A percentile compares a stretch with the other conserved stretches of the same genome.
Conservation (phyloP, 345 rosid genomes). For the Trapa incisa region DNA sequence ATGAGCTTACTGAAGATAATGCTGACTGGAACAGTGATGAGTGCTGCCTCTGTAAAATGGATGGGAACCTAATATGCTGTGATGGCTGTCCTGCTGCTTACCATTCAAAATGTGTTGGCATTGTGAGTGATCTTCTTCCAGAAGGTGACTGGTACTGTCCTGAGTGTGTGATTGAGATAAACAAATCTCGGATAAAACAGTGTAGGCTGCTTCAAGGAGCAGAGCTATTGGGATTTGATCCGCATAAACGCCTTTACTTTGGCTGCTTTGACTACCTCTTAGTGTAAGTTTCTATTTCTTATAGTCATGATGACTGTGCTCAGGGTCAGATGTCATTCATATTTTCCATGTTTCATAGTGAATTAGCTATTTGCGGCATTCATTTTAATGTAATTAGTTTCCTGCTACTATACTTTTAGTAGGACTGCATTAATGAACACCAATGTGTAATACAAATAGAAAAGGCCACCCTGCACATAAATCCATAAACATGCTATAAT, state of each 20-base stretch:
- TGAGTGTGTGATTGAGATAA: constrained; percentile 64
- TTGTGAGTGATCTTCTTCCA: constrained; percentile 68
- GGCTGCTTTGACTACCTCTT: constrained; percentile 74
- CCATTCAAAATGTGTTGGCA: constrained; percentile 91
- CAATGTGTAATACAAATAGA: too few species aligned
- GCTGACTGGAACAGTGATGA: constrained; percentile 82
- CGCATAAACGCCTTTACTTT: constrained; percentile 57
- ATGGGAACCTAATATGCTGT: constrained; percentile 85
- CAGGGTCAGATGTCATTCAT: not conserved
- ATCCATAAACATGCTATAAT: too few species aligned
- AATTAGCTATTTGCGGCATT: not conserved
- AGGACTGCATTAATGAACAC: too few species aligned
- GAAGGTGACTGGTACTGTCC: constrained; percentile 98
- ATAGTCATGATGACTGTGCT: not conserved
- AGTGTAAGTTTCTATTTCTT: constrained; percentile 57
- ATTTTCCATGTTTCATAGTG: not conserved
- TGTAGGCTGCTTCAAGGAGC: constrained; percentile 72
- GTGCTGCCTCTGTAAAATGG: constrained; percentile 94
- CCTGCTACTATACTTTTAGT: not conserved
- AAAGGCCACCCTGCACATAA: too few species aligned
- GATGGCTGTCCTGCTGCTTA: constrained; percentile 99
- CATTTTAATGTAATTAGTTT: not conserved
- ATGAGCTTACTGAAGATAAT: constrained; percentile 41
- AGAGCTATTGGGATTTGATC: constrained; percentile 70
- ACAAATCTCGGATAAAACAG: constrained; percentile 40